phyloP scores from a whole-genome alignment of 1,139 yeast genomes.

The Pichiaceae sp. region DNA sequence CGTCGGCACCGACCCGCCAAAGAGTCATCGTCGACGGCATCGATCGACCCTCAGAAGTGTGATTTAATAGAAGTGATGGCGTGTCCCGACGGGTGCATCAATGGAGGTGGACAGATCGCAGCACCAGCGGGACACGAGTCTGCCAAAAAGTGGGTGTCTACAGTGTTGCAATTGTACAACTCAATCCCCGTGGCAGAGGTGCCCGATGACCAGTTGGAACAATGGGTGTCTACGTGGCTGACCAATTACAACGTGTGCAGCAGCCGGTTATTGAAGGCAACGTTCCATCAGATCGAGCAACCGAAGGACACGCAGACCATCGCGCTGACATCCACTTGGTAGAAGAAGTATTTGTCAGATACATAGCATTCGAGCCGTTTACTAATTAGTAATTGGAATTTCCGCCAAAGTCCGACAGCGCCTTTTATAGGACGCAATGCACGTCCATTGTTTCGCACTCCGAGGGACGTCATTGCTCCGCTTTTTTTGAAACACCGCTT shows the following conservation, averaged over 20 bases:
- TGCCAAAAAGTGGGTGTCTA: constrained; percentile 34
- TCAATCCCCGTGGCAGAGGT: constrained; percentile 11
- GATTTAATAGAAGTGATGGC: constrained; percentile 96
- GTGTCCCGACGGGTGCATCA: constrained; percentile 95
- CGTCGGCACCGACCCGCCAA: constrained; percentile 10
- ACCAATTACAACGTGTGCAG: constrained; percentile 24
- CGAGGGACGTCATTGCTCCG: too few species aligned
- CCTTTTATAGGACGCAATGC: background rate
- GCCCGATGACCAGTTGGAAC: constrained; percentile 8
- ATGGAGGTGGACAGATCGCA: constrained; percentile 90
- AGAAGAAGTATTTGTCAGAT: constrained; percentile 4
- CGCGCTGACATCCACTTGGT: constrained; percentile 28
- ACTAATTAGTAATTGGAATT: too few species aligned
- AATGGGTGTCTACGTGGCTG: constrained; percentile 31
- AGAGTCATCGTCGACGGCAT: constrained; percentile 4
- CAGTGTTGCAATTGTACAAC: constrained; percentile 21
- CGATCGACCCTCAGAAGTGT: constrained; percentile 50
- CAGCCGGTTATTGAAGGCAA: constrained; percentile 35
- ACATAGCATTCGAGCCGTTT: too few species aligned
- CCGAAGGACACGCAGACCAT: constrained; percentile 37
- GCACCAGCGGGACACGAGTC: constrained; percentile 26
- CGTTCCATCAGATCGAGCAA: constrained; percentile 43
- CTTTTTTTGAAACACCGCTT: too few species aligned
- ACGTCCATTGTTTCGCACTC: background rate
- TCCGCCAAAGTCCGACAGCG: too few species aligned